These are phyloP conservation scores for Pichia sp. DNA, from an alignment of 1,139 yeast species.

Conservation along the genomic window DNA sequence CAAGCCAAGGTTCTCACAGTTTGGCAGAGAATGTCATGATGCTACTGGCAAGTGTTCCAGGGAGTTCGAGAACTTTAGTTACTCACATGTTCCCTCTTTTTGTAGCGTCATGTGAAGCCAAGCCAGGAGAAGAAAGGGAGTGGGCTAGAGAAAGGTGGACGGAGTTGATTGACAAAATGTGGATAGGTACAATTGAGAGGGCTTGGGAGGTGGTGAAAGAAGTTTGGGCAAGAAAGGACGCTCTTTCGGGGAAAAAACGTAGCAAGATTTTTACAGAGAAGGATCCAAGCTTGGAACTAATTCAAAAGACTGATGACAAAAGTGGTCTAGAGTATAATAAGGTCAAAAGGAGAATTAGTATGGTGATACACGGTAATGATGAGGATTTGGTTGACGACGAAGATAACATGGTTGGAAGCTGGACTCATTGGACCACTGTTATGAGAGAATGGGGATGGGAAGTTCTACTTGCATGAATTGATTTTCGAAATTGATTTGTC, in stretches of 20 bases:
- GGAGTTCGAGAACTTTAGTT: constrained; percentile 51
- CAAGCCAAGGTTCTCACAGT: constrained; percentile 50
- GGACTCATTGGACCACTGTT: constrained; percentile 63
- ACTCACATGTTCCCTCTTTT: constrained; percentile 62
- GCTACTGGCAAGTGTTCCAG: constrained; percentile 58
- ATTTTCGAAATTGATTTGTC: neutral
- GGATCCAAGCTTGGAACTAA: neutral
- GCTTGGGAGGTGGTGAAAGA: constrained; percentile 67
- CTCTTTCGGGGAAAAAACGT: constrained; percentile 29
- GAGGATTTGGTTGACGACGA: constrained; percentile 33
- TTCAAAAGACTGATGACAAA: constrained; percentile 27
- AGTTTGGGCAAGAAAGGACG: constrained; percentile 62
- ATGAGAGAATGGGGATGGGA: constrained; percentile 80
- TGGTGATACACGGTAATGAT: constrained; percentile 42
- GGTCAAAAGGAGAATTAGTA: constrained; percentile 32
- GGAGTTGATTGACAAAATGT: constrained; percentile 47
- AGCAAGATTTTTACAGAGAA: constrained; percentile 10
- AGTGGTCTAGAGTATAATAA: constrained; percentile 21
- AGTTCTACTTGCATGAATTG: constrained; percentile 42
- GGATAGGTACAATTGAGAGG: constrained; percentile 63
- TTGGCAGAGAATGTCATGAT: constrained; percentile 58
- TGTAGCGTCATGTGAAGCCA: constrained; percentile 62
- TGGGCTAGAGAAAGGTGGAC: constrained; percentile 63
- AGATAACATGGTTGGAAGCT: constrained; percentile 41
- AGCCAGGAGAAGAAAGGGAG: constrained; percentile 52